Conservation (phyloP, 2,329 filamentous ascomycete genomes). For the Botryotinia calthae region DNA sequence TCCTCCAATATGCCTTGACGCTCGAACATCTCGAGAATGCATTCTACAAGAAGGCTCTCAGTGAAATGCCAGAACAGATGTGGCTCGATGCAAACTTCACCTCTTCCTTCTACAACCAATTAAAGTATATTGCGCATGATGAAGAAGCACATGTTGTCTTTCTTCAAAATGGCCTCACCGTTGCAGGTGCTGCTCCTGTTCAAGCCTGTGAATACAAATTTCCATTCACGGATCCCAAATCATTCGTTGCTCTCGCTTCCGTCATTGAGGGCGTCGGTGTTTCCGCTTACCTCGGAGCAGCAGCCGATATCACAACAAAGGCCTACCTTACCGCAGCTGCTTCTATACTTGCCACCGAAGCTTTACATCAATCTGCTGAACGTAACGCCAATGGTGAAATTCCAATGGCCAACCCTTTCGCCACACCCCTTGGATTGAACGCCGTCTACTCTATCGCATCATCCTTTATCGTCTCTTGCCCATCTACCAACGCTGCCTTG, state of each 20-base stretch:
- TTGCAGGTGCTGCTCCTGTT: conserved; percentile 53
- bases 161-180: conserved; percentile 46
- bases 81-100: conserved; percentile 53
- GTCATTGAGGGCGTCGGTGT: conserved; percentile 58
- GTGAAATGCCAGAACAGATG: conserved; percentile 52
- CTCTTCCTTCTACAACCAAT: conserved; percentile 53
- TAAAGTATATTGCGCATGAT: conserved; percentile 56
- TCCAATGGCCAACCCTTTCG: conserved; percentile 59
- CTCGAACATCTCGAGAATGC: conserved; percentile 59
- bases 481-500: conserved; percentile 51
- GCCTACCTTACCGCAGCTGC: conserved; percentile 60
- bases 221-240: conserved; percentile 46
- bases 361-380: conserved; percentile 63
- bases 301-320: conserved; percentile 55
- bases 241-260: conserved; percentile 53
- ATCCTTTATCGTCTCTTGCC: conserved; percentile 58
- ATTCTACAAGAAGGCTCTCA: conserved; percentile 62
- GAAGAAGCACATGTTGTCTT: conserved; percentile 58
- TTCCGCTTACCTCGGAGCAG: conserved; percentile 62
- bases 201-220: conserved; percentile 57
- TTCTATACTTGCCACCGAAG: conserved; percentile 63
- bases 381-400: conserved; percentile 49
- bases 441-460: conserved; percentile 63
- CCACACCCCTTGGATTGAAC: conserved; percentile 56
- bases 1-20: conserved; percentile 49